Conservation (phyloP, 192 early-diverging fungal genomes). For the Coemansia umbellata region DNA sequence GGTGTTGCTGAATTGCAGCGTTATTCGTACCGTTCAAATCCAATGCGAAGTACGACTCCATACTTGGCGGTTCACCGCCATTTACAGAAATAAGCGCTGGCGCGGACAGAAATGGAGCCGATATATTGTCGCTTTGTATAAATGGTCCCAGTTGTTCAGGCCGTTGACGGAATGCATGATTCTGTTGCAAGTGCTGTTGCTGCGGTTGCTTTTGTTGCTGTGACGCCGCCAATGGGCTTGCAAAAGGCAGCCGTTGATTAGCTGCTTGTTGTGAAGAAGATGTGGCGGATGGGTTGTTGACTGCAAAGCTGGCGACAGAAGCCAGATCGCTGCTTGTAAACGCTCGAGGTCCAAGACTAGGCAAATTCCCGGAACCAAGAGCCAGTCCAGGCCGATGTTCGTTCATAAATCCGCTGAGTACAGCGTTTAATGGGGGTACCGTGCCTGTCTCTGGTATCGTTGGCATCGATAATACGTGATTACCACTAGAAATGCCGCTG, state of each 20-base stretch:
- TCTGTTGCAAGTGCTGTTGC: background rate
- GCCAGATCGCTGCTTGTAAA: constrained; percentile 1
- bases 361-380: background rate
- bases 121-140: background rate
- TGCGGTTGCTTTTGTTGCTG: background rate
- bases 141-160: background rate
- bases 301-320: background rate
- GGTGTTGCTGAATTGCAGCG: constrained; percentile 3
- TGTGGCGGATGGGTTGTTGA: too few relatives aligned
- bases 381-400: background rate
- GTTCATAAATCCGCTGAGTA: too few relatives aligned
- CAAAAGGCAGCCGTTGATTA: background rate
- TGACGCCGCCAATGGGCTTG: background rate
- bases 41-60: constrained; percentile 41
- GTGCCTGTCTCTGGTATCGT: constrained; percentile 22
- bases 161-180: too few relatives aligned
- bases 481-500: background rate
- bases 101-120: constrained; percentile 39
- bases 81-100: constrained; percentile 37
- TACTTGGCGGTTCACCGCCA: constrained; percentile 33
- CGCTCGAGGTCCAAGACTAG: background rate
- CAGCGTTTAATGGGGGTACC: background rate
- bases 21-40: background rate
- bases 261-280: too few relatives aligned
- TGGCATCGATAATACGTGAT: constrained; percentile 9